phyloP scores from a whole-genome alignment of 306 rosid species.

The Mimosa bimucronata region DNA sequence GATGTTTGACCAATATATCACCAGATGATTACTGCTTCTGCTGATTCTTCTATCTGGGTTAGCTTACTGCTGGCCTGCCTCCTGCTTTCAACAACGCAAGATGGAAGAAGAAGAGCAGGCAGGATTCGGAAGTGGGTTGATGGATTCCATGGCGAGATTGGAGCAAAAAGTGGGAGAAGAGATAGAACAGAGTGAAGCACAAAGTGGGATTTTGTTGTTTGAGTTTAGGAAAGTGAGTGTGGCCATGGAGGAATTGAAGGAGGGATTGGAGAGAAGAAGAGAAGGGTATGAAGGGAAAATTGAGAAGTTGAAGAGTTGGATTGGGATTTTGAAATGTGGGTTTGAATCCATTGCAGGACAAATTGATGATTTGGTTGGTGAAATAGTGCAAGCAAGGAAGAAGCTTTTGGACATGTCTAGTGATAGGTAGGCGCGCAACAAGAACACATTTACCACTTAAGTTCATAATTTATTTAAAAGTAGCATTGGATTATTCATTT shows the following conservation, averaged over 20 bases:
- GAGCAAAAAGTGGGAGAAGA: conserved; percentile 54
- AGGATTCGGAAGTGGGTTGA: conserved; percentile 49
- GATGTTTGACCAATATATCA: no score
- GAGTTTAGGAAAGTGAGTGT: conserved; percentile 58
- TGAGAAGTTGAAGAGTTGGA: conserved; percentile 55
- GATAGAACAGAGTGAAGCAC: conserved; percentile 49
- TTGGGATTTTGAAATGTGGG: conserved; percentile 65
- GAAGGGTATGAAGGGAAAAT: conserved; percentile 33
- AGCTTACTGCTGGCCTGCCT: conserved; percentile 55
- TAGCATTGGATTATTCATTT: no score
- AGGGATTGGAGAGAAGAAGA: conserved; percentile 48
- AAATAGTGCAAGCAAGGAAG: conserved; percentile 76
- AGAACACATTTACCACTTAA: no score
- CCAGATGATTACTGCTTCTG: conserved; percentile 57
- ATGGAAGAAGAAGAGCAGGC: conserved; percentile 33
- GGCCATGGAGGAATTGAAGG: conserved; percentile 56
- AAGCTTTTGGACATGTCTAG: conserved; percentile 71
- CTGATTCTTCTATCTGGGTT: conserved; percentile 60
- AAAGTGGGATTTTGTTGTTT: conserved; percentile 57
- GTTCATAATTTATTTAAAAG: no score
- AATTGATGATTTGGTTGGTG: conserved; percentile 80
- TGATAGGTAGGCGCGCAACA: conserved; percentile 41
- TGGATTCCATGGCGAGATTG: conserved; percentile 52
- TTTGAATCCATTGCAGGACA: conserved; percentile 61
- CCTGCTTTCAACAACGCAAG: conserved; percentile 36